A percentile compares a stretch with the other conserved stretches of the same genome.
Evolutionary conservation across 306 rosid genomes (phyloP).

Genomic region (Pachyrhizus erosus): DNA sequence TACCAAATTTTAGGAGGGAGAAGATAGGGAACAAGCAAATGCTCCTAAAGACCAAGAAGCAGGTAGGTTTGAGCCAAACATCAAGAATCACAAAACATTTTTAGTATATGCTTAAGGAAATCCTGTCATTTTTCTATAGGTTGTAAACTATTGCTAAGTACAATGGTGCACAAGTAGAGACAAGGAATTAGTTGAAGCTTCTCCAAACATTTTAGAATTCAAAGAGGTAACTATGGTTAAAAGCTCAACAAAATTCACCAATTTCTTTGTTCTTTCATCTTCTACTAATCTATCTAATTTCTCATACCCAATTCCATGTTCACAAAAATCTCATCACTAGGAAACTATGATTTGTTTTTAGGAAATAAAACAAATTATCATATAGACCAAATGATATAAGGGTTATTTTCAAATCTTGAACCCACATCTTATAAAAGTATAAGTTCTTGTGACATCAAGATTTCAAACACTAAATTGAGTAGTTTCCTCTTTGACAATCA

Average conservation of each 20-base stretch:
- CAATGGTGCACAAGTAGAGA: conserved; percentile 73
- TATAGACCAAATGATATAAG: not conserved
- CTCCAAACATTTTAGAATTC: conserved; percentile 46
- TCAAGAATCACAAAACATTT: conserved; percentile 69
- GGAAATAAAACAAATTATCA: not conserved
- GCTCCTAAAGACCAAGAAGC: conserved; percentile 86
- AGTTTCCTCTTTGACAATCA: not conserved
- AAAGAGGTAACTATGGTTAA: conserved; percentile 54
- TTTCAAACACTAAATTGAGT: not conserved
- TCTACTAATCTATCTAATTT: conserved; percentile 60
- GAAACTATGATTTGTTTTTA: too few species aligned
- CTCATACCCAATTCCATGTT: conserved; percentile 61
- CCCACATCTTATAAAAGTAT: not conserved
- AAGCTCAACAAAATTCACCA: conserved; percentile 53
- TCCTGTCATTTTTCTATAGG: conserved; percentile 60
- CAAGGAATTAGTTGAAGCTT: conserved; percentile 50
- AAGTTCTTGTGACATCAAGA: not conserved
- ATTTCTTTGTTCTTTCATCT: conserved; percentile 45
- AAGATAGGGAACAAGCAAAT: conserved; percentile 86
- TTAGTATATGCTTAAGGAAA: conserved; percentile 73
- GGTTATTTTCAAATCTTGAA: not conserved
- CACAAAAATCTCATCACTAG: conserved; percentile 44
- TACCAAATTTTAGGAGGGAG: conserved; percentile 84
- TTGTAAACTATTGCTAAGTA: too few species aligned
- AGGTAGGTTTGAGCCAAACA: conserved; percentile 65